These are phyloP conservation scores for Penicillium sp. DNA, from an alignment of 2,329 filamentous ascomycete genomes.

Conservation along the genomic window DNA sequence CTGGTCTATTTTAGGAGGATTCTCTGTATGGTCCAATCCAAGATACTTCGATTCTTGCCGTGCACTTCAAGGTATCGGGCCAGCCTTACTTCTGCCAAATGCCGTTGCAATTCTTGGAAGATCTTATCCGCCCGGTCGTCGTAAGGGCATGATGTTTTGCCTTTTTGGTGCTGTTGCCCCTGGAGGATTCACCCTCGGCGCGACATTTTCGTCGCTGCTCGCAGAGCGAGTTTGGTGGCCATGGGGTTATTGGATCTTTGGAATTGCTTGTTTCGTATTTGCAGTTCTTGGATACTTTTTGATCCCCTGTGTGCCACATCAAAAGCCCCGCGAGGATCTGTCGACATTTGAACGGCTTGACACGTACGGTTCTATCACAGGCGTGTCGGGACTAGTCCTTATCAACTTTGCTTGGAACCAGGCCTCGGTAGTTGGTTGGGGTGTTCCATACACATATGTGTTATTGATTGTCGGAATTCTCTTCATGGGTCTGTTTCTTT, in stretches of 20 bases:
- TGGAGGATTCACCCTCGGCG: constrained; percentile 48
- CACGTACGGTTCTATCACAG: constrained; percentile 46
- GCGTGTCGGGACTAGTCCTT: constrained; percentile 61
- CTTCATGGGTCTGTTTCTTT: constrained; percentile 59
- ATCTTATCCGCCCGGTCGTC: constrained; percentile 58
- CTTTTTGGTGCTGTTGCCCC: constrained; percentile 55
- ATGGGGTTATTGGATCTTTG: constrained; percentile 54
- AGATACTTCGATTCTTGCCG: constrained; percentile 57
- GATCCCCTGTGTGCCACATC: constrained; percentile 16
- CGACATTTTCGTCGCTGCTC: constrained; percentile 44
- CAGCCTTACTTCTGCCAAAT: constrained; percentile 68
- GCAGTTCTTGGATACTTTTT: constrained; percentile 36
- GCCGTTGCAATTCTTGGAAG: constrained; percentile 65
- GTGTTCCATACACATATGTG: constrained; percentile 57
- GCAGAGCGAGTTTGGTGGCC: constrained; percentile 54
- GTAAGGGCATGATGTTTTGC: constrained; percentile 64
- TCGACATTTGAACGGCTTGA: constrained; percentile 35
- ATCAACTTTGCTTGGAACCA: constrained; percentile 73
- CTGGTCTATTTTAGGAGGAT: constrained; percentile 43
- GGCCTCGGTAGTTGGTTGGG: constrained; percentile 63
- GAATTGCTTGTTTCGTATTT: constrained; percentile 46
- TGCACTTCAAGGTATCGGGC: constrained; percentile 61
- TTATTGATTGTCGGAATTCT: constrained; percentile 62
- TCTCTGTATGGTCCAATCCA: constrained; percentile 42
- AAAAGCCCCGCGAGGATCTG: constrained; percentile 6